phyloP scores from a whole-genome alignment of 2,329 filamentous ascomycete genomes.

The Phyllosticta paracitricarpa region DNA sequence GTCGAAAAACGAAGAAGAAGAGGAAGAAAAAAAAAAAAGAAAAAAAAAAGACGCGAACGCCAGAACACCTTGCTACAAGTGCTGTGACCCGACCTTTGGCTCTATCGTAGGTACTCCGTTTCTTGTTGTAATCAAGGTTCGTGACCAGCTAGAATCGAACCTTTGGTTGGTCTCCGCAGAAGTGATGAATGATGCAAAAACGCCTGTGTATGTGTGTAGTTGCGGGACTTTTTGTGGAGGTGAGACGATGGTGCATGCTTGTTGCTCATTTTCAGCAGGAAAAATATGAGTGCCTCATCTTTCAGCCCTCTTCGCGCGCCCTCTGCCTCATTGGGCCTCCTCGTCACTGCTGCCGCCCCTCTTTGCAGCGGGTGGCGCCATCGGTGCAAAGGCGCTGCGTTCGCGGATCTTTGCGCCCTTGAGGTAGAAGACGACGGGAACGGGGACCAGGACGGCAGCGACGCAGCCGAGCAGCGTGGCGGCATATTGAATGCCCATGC shows the following conservation, averaged over 20 bases:
- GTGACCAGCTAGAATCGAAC: too few relatives aligned
- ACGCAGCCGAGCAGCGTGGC: conserved; percentile 36
- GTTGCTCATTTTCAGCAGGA: too few relatives aligned
- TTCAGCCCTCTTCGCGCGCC: not conserved
- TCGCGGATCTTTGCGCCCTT: conserved; percentile 34
- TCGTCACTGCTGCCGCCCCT: not conserved
- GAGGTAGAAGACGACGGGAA: conserved; percentile 36
- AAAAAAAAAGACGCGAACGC: not conserved
- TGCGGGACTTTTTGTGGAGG: not conserved
- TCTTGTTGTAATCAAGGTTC: not conserved
- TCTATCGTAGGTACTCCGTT: not conserved
- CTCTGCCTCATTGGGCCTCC: not conserved
- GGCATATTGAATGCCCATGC: conserved; percentile 41
- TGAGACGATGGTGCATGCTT: not conserved
- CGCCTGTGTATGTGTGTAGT: not conserved
- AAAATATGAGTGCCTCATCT: not conserved
- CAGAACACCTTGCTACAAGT: not conserved
- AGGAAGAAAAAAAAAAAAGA: not conserved
- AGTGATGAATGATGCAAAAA: not conserved
- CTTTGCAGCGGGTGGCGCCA: conserved; percentile 10
- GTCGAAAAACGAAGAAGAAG: not conserved
- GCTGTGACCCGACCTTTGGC: not conserved
- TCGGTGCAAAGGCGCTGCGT: conserved; percentile 34
- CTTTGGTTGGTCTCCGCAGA: too few relatives aligned
- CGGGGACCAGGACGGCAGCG: conserved; percentile 31